These are phyloP conservation scores for Agaricus sinodeliciosus DNA, from an alignment of 768 basidiomycete species.

Conservation along the genomic window DNA sequence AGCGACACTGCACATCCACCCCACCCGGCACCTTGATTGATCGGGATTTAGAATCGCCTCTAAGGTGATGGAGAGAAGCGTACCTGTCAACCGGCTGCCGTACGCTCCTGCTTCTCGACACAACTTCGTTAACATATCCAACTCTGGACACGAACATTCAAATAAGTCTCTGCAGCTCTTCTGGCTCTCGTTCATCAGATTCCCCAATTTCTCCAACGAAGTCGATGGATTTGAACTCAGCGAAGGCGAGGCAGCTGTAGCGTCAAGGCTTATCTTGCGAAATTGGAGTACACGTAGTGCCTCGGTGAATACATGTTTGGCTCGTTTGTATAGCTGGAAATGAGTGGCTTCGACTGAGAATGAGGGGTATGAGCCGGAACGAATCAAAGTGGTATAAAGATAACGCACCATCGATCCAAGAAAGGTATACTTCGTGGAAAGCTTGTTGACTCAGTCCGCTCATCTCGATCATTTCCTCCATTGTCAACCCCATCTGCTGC, in stretches of 20 bases:
- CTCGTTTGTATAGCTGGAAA: slow-evolving; percentile 80
- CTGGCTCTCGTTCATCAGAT: slow-evolving; percentile 76
- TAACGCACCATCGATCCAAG: slow-evolving; percentile 70
- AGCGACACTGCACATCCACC: slow-evolving; percentile 87
- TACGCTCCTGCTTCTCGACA: slow-evolving; percentile 68
- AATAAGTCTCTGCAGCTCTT: slow-evolving; percentile 59
- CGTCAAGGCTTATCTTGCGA: slow-evolving; percentile 54
- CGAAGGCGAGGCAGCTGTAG: neutral
- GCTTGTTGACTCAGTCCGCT: slow-evolving; percentile 46
- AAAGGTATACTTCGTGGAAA: slow-evolving; percentile 66
- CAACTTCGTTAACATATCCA: slow-evolving; percentile 61
- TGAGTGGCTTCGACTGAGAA: slow-evolving; percentile 65
- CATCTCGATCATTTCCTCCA: slow-evolving; percentile 68
- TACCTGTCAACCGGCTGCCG: slow-evolving; percentile 81
- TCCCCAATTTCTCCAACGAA: slow-evolving; percentile 48
- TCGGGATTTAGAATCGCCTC: neutral
- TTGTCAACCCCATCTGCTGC: slow-evolving; percentile 55
- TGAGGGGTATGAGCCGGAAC: slow-evolving; percentile 3
- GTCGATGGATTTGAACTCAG: too few species aligned
- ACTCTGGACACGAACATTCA: slow-evolving; percentile 76
- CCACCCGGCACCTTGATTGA: slow-evolving; percentile 71
- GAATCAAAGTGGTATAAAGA: slow-evolving; percentile 1
- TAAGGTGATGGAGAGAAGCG: slow-evolving; percentile 5
- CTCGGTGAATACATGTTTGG: slow-evolving; percentile 77
- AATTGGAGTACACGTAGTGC: slow-evolving; percentile 77